Evolutionary conservation across 139 green algal species (phyloP), one percentile per base, ranked within the genome.

Genomic region (Ulvella scutata): DNA sequence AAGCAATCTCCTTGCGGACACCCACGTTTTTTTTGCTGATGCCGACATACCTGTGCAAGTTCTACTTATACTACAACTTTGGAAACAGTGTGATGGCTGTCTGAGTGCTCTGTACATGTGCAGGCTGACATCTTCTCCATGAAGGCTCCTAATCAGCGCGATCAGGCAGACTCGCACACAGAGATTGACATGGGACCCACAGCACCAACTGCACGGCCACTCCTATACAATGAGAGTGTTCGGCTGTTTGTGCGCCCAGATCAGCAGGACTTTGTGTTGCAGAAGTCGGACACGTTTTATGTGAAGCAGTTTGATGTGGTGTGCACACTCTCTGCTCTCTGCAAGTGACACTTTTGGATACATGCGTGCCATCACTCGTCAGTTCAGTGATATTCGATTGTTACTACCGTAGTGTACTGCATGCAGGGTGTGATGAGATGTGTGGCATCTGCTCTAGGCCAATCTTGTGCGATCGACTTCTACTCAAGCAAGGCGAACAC

Each of bases 141-240:
- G 9, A 67, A 34, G 51, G 51, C 51, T n/a, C 51, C 51, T 6
- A 67, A 67, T 26, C 51, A 67, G 51, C 13, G 17, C 9, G 51
- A 67, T 7, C 51, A 67, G 51, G 51, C 51, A 0, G 51, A 67
- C n/a, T 36, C 51, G 51, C 51, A 67, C 51, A 67, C 51, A 6
- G 51, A 67, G 51, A 26, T 36, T 1, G 51, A 67, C 51, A 29
- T n/a, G n/a, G n/a, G n/a, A 26, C 13, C 7, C n/a, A 26, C 31
- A n/a, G 33, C n/a, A n/a, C 9, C 13, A 26, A 67, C 33, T n/a
- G 51, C 51, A 26, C 51, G 51, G 51, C 51, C 51, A 1, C 51
- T 67, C 51, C n/a, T 67, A 6, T 67, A 67, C 51, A 67, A 67
- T 26, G 51, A 67, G 51, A 67, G 51, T 26, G 51, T 67, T n/a